phyloP scores from a whole-genome alignment of 2,329 filamentous ascomycete species.

The Diplodia scrobiculata region DNA sequence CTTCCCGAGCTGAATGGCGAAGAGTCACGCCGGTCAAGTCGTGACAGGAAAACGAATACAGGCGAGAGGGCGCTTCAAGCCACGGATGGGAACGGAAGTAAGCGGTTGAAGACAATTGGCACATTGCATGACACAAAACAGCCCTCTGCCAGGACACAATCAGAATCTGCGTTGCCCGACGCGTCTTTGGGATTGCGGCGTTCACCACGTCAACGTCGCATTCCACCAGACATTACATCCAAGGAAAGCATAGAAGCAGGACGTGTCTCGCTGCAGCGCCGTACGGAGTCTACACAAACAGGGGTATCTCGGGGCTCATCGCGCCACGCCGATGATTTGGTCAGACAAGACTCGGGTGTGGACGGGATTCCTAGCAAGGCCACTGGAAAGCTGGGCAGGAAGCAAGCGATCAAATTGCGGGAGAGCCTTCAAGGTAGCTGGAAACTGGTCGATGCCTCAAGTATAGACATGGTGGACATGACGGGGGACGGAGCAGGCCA shows the following conservation, averaged over 20 bases:
- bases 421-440: conserved; percentile 41
- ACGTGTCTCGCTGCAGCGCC: background rate
- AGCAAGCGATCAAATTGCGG: conserved; percentile 32
- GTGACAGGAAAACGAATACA: background rate
- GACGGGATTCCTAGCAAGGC: background rate
- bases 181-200: conserved; percentile 30
- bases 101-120: background rate
- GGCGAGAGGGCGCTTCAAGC: background rate
- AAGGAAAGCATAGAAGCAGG: conserved; percentile 36
- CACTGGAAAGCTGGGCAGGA: background rate
- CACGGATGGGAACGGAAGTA: background rate
- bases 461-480: conserved; percentile 34
- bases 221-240: conserved; percentile 29
- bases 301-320: background rate
- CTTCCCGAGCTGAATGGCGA: background rate
- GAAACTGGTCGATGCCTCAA: conserved; percentile 37
- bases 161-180: background rate
- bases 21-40: background rate
- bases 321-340: background rate
- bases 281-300: too few species aligned
- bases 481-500: conserved; percentile 41
- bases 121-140: background rate
- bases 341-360: background rate
- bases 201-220: conserved; percentile 34
- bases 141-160: background rate